A percentile compares a stretch with the other conserved stretches of the same genome.
phyloP scores from a whole-genome alignment of 106 monocot species.

The Vanilla planifolia region DNA sequence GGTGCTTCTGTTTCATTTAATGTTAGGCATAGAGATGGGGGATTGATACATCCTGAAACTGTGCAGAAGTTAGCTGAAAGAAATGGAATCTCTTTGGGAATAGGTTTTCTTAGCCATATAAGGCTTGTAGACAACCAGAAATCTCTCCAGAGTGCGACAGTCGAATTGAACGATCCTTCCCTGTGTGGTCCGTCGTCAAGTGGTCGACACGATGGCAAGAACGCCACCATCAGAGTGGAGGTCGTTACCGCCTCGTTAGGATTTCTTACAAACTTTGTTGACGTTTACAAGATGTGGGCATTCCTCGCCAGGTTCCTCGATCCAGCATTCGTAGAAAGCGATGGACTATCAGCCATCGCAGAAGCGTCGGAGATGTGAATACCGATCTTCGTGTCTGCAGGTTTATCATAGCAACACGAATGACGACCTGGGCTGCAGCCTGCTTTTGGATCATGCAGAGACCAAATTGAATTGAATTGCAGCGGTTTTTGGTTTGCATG shows the following conservation, averaged over 20 bases:
- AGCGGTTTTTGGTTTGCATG: too few relatives aligned
- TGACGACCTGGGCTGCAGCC: too few relatives aligned
- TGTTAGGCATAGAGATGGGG: conserved; percentile 36
- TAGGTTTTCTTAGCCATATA: conserved; percentile 76
- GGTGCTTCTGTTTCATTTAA: conserved; percentile 86
- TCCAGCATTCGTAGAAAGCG: conserved; percentile 49
- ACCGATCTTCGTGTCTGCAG: too few relatives aligned
- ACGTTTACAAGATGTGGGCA: conserved; percentile 91
- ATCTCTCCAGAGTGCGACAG: conserved; percentile 21
- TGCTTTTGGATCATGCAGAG: too few relatives aligned
- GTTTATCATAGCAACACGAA: too few relatives aligned
- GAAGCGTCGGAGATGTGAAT: conserved; percentile 42
- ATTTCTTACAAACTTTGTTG: conserved; percentile 89
- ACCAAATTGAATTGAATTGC: too few relatives aligned
- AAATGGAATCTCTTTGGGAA: conserved; percentile 62
- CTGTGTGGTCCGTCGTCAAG: conserved; percentile 23
- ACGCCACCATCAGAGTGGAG: conserved; percentile 41
- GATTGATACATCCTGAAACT: conserved; percentile 46
- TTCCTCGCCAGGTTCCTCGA: conserved; percentile 87
- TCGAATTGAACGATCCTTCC: conserved; percentile 17
- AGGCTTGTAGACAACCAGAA: conserved; percentile 46
- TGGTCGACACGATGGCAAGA: conserved; percentile 38
- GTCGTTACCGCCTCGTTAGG: conserved; percentile 87
- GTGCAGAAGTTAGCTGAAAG: conserved; percentile 76
- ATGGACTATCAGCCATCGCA: conserved; percentile 38